Evolutionary conservation across 768 basidiomycete genomes (phyloP).

Genomic region (Lentinus tigrinus): DNA sequence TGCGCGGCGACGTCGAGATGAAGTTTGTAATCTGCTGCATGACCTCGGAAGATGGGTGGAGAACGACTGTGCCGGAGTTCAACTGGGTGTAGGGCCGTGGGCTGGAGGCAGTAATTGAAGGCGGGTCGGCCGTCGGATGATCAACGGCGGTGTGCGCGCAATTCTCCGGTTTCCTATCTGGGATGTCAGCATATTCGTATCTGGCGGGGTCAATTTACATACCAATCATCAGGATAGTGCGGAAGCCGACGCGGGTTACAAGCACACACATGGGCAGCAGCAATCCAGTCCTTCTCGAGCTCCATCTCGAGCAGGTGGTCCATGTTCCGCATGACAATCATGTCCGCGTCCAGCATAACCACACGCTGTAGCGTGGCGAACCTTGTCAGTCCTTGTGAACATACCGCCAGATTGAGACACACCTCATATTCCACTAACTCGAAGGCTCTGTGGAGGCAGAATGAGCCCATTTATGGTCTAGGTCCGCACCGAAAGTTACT

Average conservation of each 20-base stretch:
- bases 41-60: conserved; percentile 67
- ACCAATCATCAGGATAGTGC: conserved; percentile 93
- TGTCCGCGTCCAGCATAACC: conserved; percentile 85
- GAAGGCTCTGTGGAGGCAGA: conserved; percentile 46
- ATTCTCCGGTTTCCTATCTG: conserved; percentile 81
- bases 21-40: conserved; percentile 53
- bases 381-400: background rate
- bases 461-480: background rate
- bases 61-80: conserved; percentile 87
- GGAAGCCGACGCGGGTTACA: conserved; percentile 86
- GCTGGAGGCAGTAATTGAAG: conserved; percentile 37
- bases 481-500: conserved; percentile 1
- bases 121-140: conserved; percentile 50
- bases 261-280: conserved; percentile 86
- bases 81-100: conserved; percentile 81
- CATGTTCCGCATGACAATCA: conserved; percentile 82
- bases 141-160: conserved; percentile 71
- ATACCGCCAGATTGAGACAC: conserved; percentile 17
- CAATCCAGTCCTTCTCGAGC: conserved; percentile 71
- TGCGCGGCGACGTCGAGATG: conserved; percentile 53
- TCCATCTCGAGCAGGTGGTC: conserved; percentile 63
- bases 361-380: conserved; percentile 48
- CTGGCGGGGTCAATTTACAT: conserved; percentile 13
- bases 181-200: background rate
- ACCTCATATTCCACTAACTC: conserved; percentile 70